These are phyloP conservation scores for Bolboschoenoplectus hybrid DNA, from an alignment of 202 grass and related monocot genomes.

Conservation along the genomic window DNA sequence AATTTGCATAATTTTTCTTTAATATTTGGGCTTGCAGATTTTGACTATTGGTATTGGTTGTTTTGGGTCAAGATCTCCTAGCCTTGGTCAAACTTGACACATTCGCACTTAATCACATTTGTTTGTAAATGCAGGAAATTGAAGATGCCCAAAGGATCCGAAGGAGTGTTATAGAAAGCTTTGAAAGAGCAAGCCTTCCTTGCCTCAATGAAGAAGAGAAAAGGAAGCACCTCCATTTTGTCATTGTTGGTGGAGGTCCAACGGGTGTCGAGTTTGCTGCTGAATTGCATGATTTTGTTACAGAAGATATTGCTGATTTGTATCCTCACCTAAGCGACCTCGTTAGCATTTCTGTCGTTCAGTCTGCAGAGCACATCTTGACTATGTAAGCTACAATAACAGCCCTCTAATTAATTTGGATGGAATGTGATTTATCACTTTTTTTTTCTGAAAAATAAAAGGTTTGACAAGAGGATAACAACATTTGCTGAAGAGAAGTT, in stretches of 20 bases:
- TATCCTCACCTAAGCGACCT: constrained; percentile 71
- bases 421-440: background rate
- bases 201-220: constrained; percentile 72
- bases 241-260: constrained; percentile 92
- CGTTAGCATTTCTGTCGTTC: constrained; percentile 89
- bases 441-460: constrained; percentile 37
- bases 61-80: background rate
- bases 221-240: constrained; percentile 80
- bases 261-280: constrained; percentile 99
- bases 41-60: background rate
- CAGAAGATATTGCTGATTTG: constrained; percentile 85
- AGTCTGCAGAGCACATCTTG: constrained; percentile 87
- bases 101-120: background rate
- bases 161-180: constrained; percentile 77
- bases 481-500: constrained; percentile 85
- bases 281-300: constrained; percentile 94
- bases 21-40: constrained; percentile 8
- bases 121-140: constrained; percentile 68
- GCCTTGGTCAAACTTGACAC: background rate
- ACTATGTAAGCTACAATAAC: constrained; percentile 67
- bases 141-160: constrained; percentile 91
- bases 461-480: constrained; percentile 91
- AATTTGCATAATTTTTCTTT: background rate
- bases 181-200: constrained; percentile 82
- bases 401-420: background rate